Conservation (phyloP, 2,329 filamentous ascomycete genomes). For the Karstenula rhodostoma region DNA sequence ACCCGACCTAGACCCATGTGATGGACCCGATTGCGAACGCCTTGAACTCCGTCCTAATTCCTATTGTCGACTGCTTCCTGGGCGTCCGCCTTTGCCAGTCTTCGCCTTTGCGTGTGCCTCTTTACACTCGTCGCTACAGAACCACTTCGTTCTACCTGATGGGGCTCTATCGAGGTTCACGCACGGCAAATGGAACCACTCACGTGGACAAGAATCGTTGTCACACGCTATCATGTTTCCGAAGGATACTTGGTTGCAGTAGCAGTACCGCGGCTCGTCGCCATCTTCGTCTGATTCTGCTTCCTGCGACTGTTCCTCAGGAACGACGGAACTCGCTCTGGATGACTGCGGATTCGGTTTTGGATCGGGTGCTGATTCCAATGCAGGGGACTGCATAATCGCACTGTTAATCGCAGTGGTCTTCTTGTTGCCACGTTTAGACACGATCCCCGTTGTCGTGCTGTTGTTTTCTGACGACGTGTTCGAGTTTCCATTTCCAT, state of each 20-base stretch:
- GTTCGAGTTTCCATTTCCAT: slow-evolving; percentile 45
- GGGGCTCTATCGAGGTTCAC: slow-evolving; percentile 69
- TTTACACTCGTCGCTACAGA: slow-evolving; percentile 51
- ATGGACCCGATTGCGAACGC: slow-evolving; percentile 45
- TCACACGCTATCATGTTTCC: slow-evolving; percentile 75
- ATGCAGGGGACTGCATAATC: slow-evolving; percentile 37
- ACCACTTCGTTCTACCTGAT: slow-evolving; percentile 51
- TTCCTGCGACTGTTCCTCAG: slow-evolving; percentile 45
- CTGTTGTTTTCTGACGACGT: slow-evolving; percentile 52
- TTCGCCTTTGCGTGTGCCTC: slow-evolving; percentile 40
- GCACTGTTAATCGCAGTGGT: slow-evolving; percentile 31
- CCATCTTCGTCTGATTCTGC: slow-evolving; percentile 50
- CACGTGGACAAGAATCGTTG: slow-evolving; percentile 68
- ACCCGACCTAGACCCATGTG: slow-evolving; percentile 26
- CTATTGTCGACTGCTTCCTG: slow-evolving; percentile 51
- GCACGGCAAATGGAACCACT: slow-evolving; percentile 74
- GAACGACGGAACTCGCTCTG: slow-evolving; percentile 40
- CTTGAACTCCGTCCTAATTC: slow-evolving; percentile 51
- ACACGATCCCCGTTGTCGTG: slow-evolving; percentile 40
- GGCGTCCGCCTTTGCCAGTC: slow-evolving; percentile 43
- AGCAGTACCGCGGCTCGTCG: slow-evolving; percentile 68
- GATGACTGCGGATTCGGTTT: slow-evolving; percentile 46
- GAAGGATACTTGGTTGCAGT: slow-evolving; percentile 70
- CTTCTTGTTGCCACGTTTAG: slow-evolving; percentile 50
- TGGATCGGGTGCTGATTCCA: slow-evolving; percentile 30